These are phyloP conservation scores for Helicocarpus griseus DNA, from an alignment of 2,329 filamentous ascomycete genomes.

Conservation along the genomic window DNA sequence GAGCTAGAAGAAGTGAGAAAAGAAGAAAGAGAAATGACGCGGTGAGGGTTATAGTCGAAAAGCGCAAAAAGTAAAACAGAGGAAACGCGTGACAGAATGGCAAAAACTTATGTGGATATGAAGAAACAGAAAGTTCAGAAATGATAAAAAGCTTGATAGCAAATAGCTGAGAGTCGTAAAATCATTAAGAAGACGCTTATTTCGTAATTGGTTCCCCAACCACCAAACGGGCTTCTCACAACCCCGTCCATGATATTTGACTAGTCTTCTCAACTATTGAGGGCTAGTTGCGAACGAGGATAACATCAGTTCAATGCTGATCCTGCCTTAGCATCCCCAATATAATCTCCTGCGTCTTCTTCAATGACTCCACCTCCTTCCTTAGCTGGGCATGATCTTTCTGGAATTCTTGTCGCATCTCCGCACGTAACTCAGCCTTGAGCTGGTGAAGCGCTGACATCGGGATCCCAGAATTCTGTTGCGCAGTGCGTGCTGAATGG, in stretches of 20 bases:
- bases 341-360: conserved; percentile 33
- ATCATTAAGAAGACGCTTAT: too few species aligned
- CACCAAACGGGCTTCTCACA: too few species aligned
- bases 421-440: conserved; percentile 23
- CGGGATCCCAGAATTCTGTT: too few species aligned
- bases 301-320: conserved; percentile 9
- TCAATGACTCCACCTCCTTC: conserved; percentile 28
- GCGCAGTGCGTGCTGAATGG: not conserved
- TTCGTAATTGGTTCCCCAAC: too few species aligned
- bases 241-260: too few species aligned
- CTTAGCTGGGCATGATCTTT: conserved; percentile 24
- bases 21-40: not conserved
- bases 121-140: too few species aligned
- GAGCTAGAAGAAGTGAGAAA: not conserved
- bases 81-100: not conserved
- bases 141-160: too few species aligned
- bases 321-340: conserved; percentile 31
- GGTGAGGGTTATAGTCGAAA: not conserved
- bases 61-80: not conserved
- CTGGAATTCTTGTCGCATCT: conserved; percentile 25
- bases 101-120: too few species aligned
- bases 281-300: too few species aligned
- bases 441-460: conserved; percentile 18
- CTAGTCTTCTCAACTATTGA: too few species aligned
- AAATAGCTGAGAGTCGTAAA: too few species aligned